Evolutionary conservation across 2,329 filamentous ascomycete species (phyloP).

Genomic region (Macrophomina phaseolina): DNA sequence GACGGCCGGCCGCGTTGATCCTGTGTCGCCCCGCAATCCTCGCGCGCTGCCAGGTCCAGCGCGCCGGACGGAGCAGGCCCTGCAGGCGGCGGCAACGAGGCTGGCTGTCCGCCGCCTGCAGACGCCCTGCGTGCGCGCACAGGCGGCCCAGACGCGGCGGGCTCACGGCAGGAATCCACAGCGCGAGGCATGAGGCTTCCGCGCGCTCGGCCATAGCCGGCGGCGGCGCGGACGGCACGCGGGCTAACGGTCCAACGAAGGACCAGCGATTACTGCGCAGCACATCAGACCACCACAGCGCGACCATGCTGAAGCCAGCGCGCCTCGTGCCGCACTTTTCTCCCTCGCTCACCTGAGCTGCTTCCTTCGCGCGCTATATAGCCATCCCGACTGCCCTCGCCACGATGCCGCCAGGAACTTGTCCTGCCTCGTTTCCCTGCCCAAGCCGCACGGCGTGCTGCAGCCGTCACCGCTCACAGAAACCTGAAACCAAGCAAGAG

Average conservation of each 20-base stretch:
- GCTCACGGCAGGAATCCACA: too few species aligned
- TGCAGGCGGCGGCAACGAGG: not conserved
- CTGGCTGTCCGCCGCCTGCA: too few species aligned
- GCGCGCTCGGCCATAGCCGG: slow-evolving; percentile 16
- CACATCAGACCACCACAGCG: slow-evolving; percentile 20
- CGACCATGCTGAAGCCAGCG: slow-evolving; percentile 18
- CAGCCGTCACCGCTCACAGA: slow-evolving; percentile 14
- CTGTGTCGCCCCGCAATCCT: not conserved
- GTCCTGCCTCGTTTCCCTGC: not conserved
- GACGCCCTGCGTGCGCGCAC: too few species aligned
- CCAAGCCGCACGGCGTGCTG: slow-evolving; percentile 13
- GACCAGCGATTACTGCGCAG: slow-evolving; percentile 20
- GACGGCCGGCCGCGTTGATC: not conserved
- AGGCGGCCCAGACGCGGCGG: too few species aligned
- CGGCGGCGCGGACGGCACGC: slow-evolving; percentile 13
- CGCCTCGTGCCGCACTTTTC: slow-evolving; percentile 14
- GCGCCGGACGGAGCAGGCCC: not conserved
- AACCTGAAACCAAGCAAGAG: slow-evolving; percentile 22
- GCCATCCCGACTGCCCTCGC: not conserved
- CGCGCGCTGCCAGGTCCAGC: not conserved
- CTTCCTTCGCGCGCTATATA: slow-evolving; percentile 11
- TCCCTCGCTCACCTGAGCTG: slow-evolving; percentile 22
- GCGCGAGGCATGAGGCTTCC: not conserved
- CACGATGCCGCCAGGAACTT: not conserved
- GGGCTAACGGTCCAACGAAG: slow-evolving; percentile 23